Base-by-base conservation (phyloP, 805 yeast genomes). In the Debaryomyces tyrocola region DNA sequence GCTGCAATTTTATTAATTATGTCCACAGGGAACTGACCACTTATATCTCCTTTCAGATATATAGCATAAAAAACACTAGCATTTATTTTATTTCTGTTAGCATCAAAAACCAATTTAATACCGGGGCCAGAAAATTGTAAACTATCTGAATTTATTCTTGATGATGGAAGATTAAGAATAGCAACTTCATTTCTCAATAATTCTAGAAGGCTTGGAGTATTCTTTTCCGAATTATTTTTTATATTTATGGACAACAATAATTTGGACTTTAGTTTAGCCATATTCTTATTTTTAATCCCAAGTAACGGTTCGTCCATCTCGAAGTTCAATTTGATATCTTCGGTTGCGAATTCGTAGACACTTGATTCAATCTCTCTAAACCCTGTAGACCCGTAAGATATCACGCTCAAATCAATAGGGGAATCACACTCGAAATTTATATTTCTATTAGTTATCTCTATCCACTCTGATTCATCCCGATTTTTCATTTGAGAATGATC, bases 11-110 rank as follows among this genome's bases (percentile, higher is more conserved):
- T 36, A 33, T 34, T 46, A 14, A 43, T 39, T 20, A 59, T 49
- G 36, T 55, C 60, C 3, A 60, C 48, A 28, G 54, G 58, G 17
- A 57, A 41, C 1, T 46, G 38, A 27, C 54, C 51, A 42, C 56
- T 55, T 8, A 64, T 53, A 41, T 55, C 56, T 27, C 57, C 46
- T 11, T 53, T 50, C 21, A 54, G 45, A 12, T 39, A 33, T 10
- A 64, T 47, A 3, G 49, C 34, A 47, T 55, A 61, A 2, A 34
- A 18, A 1, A 64, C 31, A 10, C 43, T 24, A 9, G 55, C 44
- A 8, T 45, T 18, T 10, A 62, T 40, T n/a, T 21, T 20, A 21
- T 55, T 52, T 8, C 42, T 43, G 4, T 15, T 20, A 11, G 47
- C 20, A 39, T 57, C 41, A 12, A 60, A 44, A 4, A 39, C 28